Base-by-base conservation (phyloP, 2,329 filamentous ascomycete species). In the Rugonectria rugulosa region DNA sequence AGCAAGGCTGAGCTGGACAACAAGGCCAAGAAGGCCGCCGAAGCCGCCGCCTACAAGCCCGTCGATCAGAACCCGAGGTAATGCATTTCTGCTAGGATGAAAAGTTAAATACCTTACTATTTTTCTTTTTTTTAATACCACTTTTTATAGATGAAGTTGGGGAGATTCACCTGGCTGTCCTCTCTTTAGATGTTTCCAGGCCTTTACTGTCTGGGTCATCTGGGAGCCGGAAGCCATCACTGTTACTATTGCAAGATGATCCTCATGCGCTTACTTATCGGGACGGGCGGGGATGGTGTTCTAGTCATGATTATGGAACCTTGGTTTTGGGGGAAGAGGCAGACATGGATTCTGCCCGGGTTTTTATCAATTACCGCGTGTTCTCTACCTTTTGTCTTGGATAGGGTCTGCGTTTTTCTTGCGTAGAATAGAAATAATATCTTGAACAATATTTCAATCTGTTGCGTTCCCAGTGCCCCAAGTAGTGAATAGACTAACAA, bases 1-100 rank as follows among this genome's bases (percentile, higher is more conserved):
- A 83, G 81, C 71, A 80, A 80, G 64, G 80, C 83, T 14, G 82
- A 85, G 70, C 71, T 85, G 31, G 77, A 81, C 63, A 76, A 77
- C 64, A 82, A 79, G 71, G 68, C 61, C 65, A 70, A 61, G 57
- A 68, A 69, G 56, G 42, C 53, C 5, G 63, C 66, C 34, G 63
- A 71, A 56, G 45, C 66, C 12, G 45, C 66, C 12, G 53, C 65
- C 20, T 76, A 76, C 63, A 73, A 74, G 62, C 67, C 73, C 17
- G 65, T 76, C 14, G 64, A 69, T n/a, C 73, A 75, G 50, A 70
- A 68, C 50, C 43, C 63, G 34, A 56, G 62, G 48, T 68, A 60
- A 62, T 50, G 54, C 26, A 47, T 36, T 46, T 26, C 37, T 34
- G 44, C 23, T 37, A 23, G 21, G 26, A 32, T 11, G 61, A 49